These are phyloP conservation scores for Salix dunnii DNA, from an alignment of 345 rosid species.

Conservation along the genomic window DNA sequence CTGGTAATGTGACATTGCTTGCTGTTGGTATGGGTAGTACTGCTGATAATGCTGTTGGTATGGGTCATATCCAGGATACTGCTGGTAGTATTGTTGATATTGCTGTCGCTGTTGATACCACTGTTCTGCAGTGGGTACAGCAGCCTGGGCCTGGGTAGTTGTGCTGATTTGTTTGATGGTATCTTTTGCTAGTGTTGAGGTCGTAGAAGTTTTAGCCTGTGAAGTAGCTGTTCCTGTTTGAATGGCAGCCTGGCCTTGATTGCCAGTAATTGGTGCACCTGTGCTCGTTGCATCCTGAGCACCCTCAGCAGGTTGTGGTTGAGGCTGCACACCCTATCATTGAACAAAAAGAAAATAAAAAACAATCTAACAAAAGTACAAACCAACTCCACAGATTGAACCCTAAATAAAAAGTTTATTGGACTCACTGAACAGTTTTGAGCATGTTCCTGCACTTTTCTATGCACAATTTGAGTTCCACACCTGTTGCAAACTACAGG, in stretches of 20 bases:
- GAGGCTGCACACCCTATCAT: slow-evolving; percentile 58
- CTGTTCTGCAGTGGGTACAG: slow-evolving; percentile 44
- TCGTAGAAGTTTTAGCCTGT: slow-evolving; percentile 37
- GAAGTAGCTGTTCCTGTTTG: slow-evolving; percentile 36
- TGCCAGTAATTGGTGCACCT: slow-evolving; percentile 25
- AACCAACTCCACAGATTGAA: neutral
- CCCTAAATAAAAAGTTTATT: neutral
- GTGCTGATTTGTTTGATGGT: slow-evolving; percentile 30
- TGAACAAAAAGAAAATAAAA: neutral
- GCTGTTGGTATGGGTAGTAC: slow-evolving; percentile 58
- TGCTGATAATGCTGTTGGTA: slow-evolving; percentile 60
- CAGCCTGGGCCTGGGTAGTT: slow-evolving; percentile 40
- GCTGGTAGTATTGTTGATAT: slow-evolving; percentile 67
- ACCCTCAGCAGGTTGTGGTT: slow-evolving; percentile 38
- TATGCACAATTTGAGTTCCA: slow-evolving; percentile 54
- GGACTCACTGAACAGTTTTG: slow-evolving; percentile 73
- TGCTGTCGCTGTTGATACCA: slow-evolving; percentile 70
- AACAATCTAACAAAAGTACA: slow-evolving; percentile 10
- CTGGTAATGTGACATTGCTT: slow-evolving; percentile 35
- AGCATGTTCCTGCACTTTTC: slow-evolving; percentile 72
- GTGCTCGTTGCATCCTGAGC: slow-evolving; percentile 41
- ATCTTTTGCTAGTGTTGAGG: slow-evolving; percentile 34
- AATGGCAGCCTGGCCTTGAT: slow-evolving; percentile 36
- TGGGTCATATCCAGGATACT: slow-evolving; percentile 48
- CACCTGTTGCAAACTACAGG: slow-evolving; percentile 72